These are phyloP conservation scores for Stagonosporopsis cucurbitacearum DNA, from an alignment of 2,329 filamentous ascomycete species.

Conservation along the genomic window DNA sequence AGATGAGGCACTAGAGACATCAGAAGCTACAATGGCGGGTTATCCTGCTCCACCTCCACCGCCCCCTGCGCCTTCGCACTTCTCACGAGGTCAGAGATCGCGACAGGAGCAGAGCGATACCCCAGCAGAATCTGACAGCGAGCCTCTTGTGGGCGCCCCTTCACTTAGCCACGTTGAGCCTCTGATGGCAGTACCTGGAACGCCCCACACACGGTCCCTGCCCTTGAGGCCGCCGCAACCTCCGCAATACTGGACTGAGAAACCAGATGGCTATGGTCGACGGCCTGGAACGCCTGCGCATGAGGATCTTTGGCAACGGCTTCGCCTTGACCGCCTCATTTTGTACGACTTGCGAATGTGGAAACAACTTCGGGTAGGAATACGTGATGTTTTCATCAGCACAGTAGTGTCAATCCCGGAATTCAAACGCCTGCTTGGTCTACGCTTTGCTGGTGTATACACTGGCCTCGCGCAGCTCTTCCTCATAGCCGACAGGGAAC, in stretches of 20 bases:
- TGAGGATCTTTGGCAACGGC: constrained; percentile 87
- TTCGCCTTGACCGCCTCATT: constrained; percentile 92
- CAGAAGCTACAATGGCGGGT: constrained; percentile 78
- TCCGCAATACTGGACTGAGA: constrained; percentile 85
- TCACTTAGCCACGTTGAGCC: constrained; percentile 69
- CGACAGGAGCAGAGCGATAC: constrained; percentile 66
- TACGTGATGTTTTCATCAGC: constrained; percentile 92
- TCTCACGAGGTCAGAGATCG: constrained; percentile 3
- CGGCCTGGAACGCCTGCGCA: constrained; percentile 70
- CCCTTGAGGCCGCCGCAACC: constrained; percentile 65
- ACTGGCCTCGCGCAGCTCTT: constrained; percentile 93
- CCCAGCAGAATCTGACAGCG: constrained; percentile 75
- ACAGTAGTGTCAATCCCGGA: constrained; percentile 94
- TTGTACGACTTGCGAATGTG: constrained; percentile 94
- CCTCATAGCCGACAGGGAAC: constrained; percentile 92
- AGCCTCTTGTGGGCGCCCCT: constrained; percentile 65
- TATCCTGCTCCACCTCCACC: constrained; percentile 71
- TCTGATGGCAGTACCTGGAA: constrained; percentile 79
- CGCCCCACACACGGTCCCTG: constrained; percentile 62
- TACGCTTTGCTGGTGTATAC: constrained; percentile 94
- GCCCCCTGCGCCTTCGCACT: constrained; percentile 33
- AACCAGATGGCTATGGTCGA: constrained; percentile 72
- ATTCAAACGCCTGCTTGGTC: constrained; percentile 91
- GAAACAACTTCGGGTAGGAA: constrained; percentile 91
- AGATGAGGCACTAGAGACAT: constrained; percentile 74